Base-by-base conservation (phyloP, 2,329 filamentous ascomycete species). In the Calonectria henricotiae region DNA sequence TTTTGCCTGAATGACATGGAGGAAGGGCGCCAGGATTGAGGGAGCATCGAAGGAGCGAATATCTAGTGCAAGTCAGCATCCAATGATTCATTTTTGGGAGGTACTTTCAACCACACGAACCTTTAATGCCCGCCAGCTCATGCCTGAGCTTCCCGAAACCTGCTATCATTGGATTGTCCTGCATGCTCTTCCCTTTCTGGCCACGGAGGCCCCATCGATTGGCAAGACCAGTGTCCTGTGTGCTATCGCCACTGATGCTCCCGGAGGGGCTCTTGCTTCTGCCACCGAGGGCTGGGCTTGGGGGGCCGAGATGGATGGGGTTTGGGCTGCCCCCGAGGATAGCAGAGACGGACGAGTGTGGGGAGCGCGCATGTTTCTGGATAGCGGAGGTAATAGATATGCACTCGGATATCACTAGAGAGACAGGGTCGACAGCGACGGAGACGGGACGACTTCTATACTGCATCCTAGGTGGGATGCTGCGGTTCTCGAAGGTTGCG, bases 321-420 rank as follows among this genome's bases (percentile, higher is more conserved):
- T 89, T 91, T 30, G 89, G 90, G 72, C 86, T 89, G 74, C 94
- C 94, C 62, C 96, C 96, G 37, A 99, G 88, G 71, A 99, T 99
- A 64, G 96, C 96, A 43, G 96, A 95, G 51, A 99, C 96, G 5
- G 95, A 98, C 13, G 95, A 98, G 82, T 98, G 95, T 58, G 95
- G 94, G 88, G 96, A 98, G 74, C 96, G 93, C 74, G 95, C 93
- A 89, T 98, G 93, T 85, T 99, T 99, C 79, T 97, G 95, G 89
- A 99, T 98, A 71, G 95, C 95, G 72, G 96, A 98, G 15, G 96
- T 98, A 84, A 99, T 96, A 54, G 95, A 96, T 80, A 98, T 98
- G 83, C 96, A 99, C 91, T 99, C 96, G 83, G 96, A 98, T 73
- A 97, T 98, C 74, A 99, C 95, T 77, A 99, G 87, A 60, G 95